Evolutionary conservation across 495 filamentous ascomycete genomes (phyloP).

Genomic region (Sporormia fimetaria): DNA sequence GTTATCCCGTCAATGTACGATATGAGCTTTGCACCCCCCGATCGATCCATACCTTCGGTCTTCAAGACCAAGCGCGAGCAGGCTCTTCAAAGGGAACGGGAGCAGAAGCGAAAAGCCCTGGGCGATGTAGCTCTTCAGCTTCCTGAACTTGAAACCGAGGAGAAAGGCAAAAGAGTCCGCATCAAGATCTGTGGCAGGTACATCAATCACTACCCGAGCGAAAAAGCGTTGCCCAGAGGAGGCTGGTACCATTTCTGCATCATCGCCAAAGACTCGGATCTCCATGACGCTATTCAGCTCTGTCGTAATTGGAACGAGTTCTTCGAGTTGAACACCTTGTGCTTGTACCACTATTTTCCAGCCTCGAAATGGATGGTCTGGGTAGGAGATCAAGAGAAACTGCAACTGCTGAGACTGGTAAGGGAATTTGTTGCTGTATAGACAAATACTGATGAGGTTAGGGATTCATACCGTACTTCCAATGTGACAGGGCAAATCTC

Average conservation of each 20-base stretch:
- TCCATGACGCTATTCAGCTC: slow-evolving; percentile 39
- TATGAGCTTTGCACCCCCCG: background rate
- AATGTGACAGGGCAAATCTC: slow-evolving; percentile 5
- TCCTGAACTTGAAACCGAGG: slow-evolving; percentile 19
- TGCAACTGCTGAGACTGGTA: slow-evolving; percentile 36
- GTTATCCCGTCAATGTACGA: background rate
- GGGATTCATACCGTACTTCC: slow-evolving; percentile 13
- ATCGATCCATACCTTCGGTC: slow-evolving; percentile 1
- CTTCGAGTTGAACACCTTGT: slow-evolving; percentile 39
- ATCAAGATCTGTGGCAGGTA: slow-evolving; percentile 41
- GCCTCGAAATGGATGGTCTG: slow-evolving; percentile 35
- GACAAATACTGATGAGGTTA: background rate
- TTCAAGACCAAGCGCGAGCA: slow-evolving; percentile 20
- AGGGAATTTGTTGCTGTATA: background rate
- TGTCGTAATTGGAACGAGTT: slow-evolving; percentile 48
- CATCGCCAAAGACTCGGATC: slow-evolving; percentile 40
- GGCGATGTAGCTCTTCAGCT: no score
- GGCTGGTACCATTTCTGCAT: slow-evolving; percentile 47
- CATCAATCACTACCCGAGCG: slow-evolving; percentile 46
- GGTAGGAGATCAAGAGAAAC: slow-evolving; percentile 30
- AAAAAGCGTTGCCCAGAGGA: slow-evolving; percentile 40
- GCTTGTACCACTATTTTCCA: slow-evolving; percentile 41
- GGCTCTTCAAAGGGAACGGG: no score
- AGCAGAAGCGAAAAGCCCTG: no score
- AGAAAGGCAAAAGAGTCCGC: slow-evolving; percentile 32